Base-by-base conservation (phyloP, 257 asterid species). In the Cinchona pubescens region DNA sequence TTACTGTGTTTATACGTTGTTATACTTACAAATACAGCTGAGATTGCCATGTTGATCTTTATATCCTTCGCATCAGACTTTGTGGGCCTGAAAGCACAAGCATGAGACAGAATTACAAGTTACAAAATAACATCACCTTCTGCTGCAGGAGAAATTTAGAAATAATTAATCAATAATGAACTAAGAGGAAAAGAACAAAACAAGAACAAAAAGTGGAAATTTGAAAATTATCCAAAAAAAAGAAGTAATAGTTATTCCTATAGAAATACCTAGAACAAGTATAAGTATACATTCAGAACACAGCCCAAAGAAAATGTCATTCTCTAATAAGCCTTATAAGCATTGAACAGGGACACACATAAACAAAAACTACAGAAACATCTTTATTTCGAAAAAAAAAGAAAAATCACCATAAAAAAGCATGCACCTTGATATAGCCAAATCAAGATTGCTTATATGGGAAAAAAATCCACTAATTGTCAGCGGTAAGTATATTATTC, bases 51-150 rank as follows among this genome's bases (percentile, higher is more conserved):
- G 88, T 95, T 95, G 85, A 95, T 95, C 79, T 73, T 90, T 51
- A 95, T 87, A 84, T 95, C 98, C 85, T 85, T 91, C 85, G 66
- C 79, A 82, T 92, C 99, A 51, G 97, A 88, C 81, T 91, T 95
- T 72, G 90, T 69, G 80, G 81, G 87, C 94, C 99, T 95, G 87
- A 84, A 60, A 76, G 77, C 61, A 75, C 56, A 75, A 80, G 59
- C 69, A 78, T 67, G 32, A 69, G 60, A 18, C 43, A 51, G 49
- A 46, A 38, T n/a, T 32, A 78, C 42, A 76, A 75, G 75, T 62
- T 71, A 61, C 71, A 79, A 40, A 63, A 29, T 12, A 56, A 42
- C 29, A 11, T 11, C 73, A 49, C 48, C 16, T 12, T 40, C 27
- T 27, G 68, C 61, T 23, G 68, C 68, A 48, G 23, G 62, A 19